Percentiles rank a stretch among this genome's conserved stretches.
Conservation (phyloP, 345 rosid species). For the Sisymbrium irio region DNA sequence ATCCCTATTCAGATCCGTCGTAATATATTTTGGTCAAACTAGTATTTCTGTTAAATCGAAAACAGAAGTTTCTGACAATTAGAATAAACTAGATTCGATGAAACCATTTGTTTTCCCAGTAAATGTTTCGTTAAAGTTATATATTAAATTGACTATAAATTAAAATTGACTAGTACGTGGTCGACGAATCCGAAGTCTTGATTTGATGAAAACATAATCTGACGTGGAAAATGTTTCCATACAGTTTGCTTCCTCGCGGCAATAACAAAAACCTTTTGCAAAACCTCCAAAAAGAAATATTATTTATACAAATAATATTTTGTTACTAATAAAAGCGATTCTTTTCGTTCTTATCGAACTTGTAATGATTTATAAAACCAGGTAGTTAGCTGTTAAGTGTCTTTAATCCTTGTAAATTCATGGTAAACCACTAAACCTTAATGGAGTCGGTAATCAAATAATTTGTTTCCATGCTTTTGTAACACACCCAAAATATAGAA, state of each 20-base stretch:
- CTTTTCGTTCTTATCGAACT: neutral
- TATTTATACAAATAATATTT: neutral
- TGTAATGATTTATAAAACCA: slow-evolving; percentile 13
- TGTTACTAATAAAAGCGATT: slow-evolving; percentile 13
- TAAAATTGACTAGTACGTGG: neutral
- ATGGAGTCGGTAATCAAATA: slow-evolving; percentile 34
- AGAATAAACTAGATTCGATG: neutral
- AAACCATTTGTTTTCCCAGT: neutral
- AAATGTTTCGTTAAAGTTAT: neutral
- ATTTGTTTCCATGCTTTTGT: slow-evolving; percentile 25
- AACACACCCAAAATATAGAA: neutral
- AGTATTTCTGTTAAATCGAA: neutral
- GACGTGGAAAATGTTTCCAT: slow-evolving; percentile 16
- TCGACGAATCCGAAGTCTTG: neutral
- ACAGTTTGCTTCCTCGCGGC: slow-evolving; percentile 19
- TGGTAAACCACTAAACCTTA: slow-evolving; percentile 10
- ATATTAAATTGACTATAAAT: too few species aligned
- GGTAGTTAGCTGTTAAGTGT: slow-evolving; percentile 31
- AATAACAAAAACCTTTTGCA: slow-evolving; percentile 20
- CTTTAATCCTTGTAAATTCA: neutral
- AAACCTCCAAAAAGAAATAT: neutral
- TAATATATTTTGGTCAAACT: neutral
- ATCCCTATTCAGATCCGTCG: neutral
- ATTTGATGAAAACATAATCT: neutral
- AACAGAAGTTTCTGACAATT: neutral